phyloP scores from a whole-genome alignment of 2,329 filamentous ascomycete species.

The Trichoderma afroharzianum region DNA sequence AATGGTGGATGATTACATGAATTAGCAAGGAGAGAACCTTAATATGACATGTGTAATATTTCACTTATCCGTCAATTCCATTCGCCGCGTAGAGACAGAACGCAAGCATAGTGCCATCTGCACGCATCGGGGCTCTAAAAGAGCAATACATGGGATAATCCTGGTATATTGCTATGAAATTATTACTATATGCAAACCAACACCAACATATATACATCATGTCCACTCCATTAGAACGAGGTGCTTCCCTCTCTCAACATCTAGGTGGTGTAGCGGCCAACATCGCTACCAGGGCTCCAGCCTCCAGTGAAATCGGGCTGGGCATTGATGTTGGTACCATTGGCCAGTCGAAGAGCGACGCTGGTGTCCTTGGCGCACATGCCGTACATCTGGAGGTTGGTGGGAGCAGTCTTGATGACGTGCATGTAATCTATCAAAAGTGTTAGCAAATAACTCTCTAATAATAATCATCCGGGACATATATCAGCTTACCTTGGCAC shows the following conservation, averaged over 20 bases:
- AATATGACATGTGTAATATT: not conserved
- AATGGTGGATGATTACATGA: not conserved
- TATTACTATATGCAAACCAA: not conserved
- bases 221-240: not conserved
- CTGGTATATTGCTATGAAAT: not conserved
- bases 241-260: too few relatives aligned
- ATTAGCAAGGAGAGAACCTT: not conserved
- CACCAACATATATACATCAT: not conserved
- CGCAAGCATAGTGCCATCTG: not conserved
- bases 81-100: not conserved
- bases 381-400: constrained; percentile 39
- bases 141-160: not conserved
- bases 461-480: not conserved
- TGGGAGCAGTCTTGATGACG: constrained; percentile 36
- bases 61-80: not conserved
- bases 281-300: constrained; percentile 33
- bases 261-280: constrained; percentile 35
- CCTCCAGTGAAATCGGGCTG: constrained; percentile 34
- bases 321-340: constrained; percentile 33
- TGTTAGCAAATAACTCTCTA: not conserved
- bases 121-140: not conserved
- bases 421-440: constrained; percentile 31
- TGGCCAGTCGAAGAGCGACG: constrained; percentile 33
- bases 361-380: constrained; percentile 40
- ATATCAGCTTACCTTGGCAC: constrained; percentile 31